Evolutionary conservation across 1,284 basidiomycete genomes (phyloP).

Genomic region (Ganoderma resinaceum): DNA sequence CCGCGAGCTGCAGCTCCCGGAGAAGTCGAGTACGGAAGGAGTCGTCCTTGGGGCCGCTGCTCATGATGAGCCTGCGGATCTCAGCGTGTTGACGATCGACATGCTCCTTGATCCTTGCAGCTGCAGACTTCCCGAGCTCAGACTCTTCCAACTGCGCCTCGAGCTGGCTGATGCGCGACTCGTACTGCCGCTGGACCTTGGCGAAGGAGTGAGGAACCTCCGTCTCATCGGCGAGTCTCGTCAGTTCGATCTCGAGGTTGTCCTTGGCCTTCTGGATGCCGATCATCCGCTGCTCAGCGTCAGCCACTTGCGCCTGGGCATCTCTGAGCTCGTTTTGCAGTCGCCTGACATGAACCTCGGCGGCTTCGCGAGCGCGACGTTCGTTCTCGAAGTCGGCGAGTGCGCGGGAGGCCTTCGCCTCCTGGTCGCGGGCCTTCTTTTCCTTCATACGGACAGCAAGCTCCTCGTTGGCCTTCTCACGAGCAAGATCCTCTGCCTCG

Average conservation of each 20-base stretch:
- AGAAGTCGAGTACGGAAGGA: constrained; percentile 71
- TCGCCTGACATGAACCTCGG: constrained; percentile 65
- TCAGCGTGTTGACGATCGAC: constrained; percentile 76
- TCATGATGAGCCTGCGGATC: constrained; percentile 69
- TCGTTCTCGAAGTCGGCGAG: constrained; percentile 70
- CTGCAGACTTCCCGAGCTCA: constrained; percentile 56
- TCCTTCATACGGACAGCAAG: constrained; percentile 72
- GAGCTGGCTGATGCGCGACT: constrained; percentile 67
- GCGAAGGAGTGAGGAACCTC: constrained; percentile 62
- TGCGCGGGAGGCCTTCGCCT: constrained; percentile 63
- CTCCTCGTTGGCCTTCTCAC: constrained; percentile 80
- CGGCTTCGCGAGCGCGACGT: constrained; percentile 65
- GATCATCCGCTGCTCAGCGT: constrained; percentile 58
- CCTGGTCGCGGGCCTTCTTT: constrained; percentile 65
- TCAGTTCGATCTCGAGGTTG: constrained; percentile 72
- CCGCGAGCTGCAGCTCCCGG: constrained; percentile 70
- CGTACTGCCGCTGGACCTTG: constrained; percentile 71
- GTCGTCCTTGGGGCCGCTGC: constrained; percentile 63
- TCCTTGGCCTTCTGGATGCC: constrained; percentile 69
- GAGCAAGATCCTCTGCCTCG: constrained; percentile 87
- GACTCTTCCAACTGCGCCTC: constrained; percentile 69
- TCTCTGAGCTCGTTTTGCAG: constrained; percentile 67
- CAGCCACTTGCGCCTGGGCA: constrained; percentile 57
- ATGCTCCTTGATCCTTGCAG: constrained; percentile 64
- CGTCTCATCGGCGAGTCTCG: constrained; percentile 67